These are phyloP conservation scores for Quercus agrifolia DNA, from an alignment of 306 rosid species.

Conservation along the genomic window DNA sequence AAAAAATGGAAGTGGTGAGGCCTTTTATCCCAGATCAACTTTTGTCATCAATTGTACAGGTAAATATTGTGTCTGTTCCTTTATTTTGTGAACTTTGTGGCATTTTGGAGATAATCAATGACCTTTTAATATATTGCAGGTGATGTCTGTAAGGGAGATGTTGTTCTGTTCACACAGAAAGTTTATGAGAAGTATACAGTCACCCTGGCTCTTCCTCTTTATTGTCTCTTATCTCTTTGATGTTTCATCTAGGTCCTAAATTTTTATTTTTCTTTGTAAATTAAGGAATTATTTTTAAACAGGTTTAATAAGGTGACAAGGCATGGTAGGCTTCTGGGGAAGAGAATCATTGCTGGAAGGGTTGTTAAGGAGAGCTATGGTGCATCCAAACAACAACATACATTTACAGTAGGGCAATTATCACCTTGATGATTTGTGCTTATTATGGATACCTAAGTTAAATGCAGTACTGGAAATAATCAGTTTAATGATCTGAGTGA, in stretches of 20 bases:
- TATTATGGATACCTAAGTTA: neutral
- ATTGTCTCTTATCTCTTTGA: neutral
- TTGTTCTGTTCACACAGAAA: constrained; percentile 68
- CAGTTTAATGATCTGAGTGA: neutral
- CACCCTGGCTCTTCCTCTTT: constrained; percentile 11
- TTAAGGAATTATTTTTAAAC: constrained; percentile 13
- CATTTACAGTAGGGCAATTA: constrained; percentile 61
- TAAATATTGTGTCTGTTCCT: constrained; percentile 13
- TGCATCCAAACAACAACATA: constrained; percentile 77
- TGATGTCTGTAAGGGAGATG: constrained; percentile 81
- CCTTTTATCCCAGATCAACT: constrained; percentile 58
- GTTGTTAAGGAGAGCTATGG: constrained; percentile 85
- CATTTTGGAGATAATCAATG: constrained; percentile 11
- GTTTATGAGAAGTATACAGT: constrained; percentile 56
- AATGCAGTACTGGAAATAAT: neutral
- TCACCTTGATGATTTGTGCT: neutral
- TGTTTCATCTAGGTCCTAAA: constrained; percentile 7
- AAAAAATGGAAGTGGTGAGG: constrained; percentile 53
- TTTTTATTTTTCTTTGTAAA: constrained; percentile 5
- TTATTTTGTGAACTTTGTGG: constrained; percentile 8
- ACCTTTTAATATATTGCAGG: constrained; percentile 42
- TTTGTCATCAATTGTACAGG: constrained; percentile 71
- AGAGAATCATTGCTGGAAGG: constrained; percentile 71
- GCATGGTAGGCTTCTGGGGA: constrained; percentile 55
- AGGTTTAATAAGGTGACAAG: constrained; percentile 66